These are phyloP conservation scores for Senna siamea DNA, from an alignment of 306 rosid genomes.

Conservation along the genomic window DNA sequence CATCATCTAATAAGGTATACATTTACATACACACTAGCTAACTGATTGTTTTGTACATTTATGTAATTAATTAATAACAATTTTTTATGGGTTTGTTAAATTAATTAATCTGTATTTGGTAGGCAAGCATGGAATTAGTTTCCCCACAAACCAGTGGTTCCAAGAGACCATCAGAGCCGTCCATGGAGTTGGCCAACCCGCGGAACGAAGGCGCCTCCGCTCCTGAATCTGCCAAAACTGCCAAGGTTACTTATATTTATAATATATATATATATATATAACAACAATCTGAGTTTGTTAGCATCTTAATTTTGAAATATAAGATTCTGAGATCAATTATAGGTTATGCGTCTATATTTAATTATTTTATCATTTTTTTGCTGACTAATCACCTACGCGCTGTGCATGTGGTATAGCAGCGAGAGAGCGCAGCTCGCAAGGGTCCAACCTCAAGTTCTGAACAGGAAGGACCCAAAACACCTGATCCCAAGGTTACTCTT, in stretches of 20 bases:
- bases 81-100: too few species aligned
- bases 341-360: neutral
- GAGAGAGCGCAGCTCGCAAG: constrained; percentile 64
- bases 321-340: constrained; percentile 32
- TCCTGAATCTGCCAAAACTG: constrained; percentile 59
- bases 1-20: constrained; percentile 70
- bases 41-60: too few species aligned
- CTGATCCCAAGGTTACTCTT: constrained; percentile 81
- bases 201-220: constrained; percentile 48
- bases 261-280: neutral
- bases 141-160: constrained; percentile 64
- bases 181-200: constrained; percentile 74
- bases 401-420: constrained; percentile 50
- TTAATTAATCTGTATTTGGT: constrained; percentile 18
- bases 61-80: too few species aligned
- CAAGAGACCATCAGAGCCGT: constrained; percentile 69
- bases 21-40: too few species aligned
- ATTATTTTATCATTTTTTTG: neutral
- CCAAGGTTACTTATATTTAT: constrained; percentile 50
- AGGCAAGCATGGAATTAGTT: constrained; percentile 60
- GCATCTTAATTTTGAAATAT: constrained; percentile 32
- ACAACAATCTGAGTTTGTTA: constrained; percentile 38
- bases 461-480: constrained; percentile 94
- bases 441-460: constrained; percentile 94
- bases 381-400: constrained; percentile 6